These are phyloP conservation scores for Leccinum pachyderme DNA, from an alignment of 1,284 basidiomycete species.

Conservation along the genomic window DNA sequence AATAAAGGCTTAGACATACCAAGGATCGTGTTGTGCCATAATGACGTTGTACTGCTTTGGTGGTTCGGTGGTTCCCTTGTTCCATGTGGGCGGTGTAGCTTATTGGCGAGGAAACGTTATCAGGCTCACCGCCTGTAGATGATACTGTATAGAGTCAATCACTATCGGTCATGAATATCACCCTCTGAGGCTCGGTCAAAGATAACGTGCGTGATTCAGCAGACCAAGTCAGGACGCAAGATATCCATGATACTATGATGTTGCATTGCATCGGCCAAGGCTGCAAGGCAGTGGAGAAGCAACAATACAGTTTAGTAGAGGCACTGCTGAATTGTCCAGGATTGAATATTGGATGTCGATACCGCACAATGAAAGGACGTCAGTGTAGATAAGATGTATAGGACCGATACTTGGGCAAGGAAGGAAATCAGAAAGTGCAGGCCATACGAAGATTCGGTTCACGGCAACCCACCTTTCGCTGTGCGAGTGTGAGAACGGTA, in stretches of 20 bases:
- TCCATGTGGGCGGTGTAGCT: background rate
- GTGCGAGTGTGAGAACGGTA: background rate
- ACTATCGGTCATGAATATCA: background rate
- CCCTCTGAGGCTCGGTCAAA: constrained; percentile 8
- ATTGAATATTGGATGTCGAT: constrained; percentile 14
- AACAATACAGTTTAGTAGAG: background rate
- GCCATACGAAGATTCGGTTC: background rate
- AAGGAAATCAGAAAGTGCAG: background rate
- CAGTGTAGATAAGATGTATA: background rate
- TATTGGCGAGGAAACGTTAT: background rate
- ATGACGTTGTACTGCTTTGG: background rate
- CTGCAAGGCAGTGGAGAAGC: constrained; percentile 9
- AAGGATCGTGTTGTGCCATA: background rate
- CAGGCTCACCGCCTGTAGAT: background rate
- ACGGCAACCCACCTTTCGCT: background rate
- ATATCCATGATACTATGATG: constrained; percentile 24
- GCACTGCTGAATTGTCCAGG: background rate
- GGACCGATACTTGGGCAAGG: background rate
- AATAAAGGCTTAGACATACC: constrained; percentile 11
- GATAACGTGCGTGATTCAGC: too few relatives aligned
- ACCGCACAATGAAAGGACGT: background rate
- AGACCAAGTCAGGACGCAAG: constrained; percentile 21
- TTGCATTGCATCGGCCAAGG: background rate
- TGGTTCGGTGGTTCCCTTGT: background rate
- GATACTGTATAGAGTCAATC: background rate